Conservation (phyloP, 306 rosid genomes). For the Acacia confusa region DNA sequence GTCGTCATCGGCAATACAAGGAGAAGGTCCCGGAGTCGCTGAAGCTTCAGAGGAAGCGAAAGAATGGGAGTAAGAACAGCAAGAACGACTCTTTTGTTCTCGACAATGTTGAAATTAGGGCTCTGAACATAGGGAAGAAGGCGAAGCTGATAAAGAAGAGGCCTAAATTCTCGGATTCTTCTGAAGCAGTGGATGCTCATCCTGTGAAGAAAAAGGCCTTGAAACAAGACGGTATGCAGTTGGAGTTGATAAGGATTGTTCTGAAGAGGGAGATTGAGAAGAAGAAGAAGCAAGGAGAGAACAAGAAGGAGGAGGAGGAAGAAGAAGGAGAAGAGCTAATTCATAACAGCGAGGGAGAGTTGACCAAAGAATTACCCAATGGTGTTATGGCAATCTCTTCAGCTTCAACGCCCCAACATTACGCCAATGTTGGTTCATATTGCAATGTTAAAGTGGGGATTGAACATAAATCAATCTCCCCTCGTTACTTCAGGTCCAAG, state of each 20-base stretch:
- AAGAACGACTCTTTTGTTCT: slow-evolving; percentile 14
- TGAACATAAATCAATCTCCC: slow-evolving; percentile 37
- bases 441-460: slow-evolving; percentile 58
- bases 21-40: slow-evolving; percentile 92
- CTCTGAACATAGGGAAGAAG: slow-evolving; percentile 42
- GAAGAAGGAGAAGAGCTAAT: slow-evolving; percentile 37
- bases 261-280: slow-evolving; percentile 85
- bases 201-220: slow-evolving; percentile 39
- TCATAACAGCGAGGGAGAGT: slow-evolving; percentile 44
- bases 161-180: slow-evolving; percentile 41
- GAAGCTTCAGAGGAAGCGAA: slow-evolving; percentile 71
- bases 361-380: slow-evolving; percentile 80
- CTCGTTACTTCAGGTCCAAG: slow-evolving; percentile 82
- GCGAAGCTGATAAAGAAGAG: slow-evolving; percentile 57
- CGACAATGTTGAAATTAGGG: slow-evolving; percentile 65
- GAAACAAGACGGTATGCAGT: slow-evolving; percentile 67
- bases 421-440: slow-evolving; percentile 61
- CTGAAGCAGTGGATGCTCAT: slow-evolving; percentile 45
- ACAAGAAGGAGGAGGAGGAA: slow-evolving; percentile 27
- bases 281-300: slow-evolving; percentile 31
- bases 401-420: slow-evolving; percentile 47
- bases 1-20: slow-evolving; percentile 84
- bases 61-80: slow-evolving; percentile 6
- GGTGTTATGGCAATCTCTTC: slow-evolving; percentile 95
- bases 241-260: slow-evolving; percentile 89